Evolutionary conservation across 495 filamentous ascomycete species (phyloP).

Genomic region (Sabuloglossum arenarium): DNA sequence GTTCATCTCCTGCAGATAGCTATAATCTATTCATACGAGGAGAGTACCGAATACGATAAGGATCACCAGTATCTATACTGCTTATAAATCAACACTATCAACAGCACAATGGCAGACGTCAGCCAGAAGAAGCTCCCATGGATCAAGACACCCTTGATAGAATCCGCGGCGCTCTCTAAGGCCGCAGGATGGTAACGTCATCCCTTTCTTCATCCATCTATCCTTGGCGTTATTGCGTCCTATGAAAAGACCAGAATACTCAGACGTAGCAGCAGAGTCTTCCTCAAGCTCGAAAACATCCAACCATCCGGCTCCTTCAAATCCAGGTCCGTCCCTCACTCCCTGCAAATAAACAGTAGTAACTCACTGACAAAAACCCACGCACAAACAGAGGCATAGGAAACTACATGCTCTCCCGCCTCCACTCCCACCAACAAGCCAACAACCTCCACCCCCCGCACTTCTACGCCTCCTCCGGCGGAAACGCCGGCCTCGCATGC

Average conservation of each 20-base stretch:
- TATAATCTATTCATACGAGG: too few relatives aligned
- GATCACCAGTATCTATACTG: neutral
- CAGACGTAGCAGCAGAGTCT: constrained; percentile 58
- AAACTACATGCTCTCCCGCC: constrained; percentile 46
- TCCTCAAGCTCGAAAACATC: constrained; percentile 83
- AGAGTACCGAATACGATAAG: too few relatives aligned
- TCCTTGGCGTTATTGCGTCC: too few relatives aligned
- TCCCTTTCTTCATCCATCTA: neutral
- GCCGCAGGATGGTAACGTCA: constrained; percentile 47
- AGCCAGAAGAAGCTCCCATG: too few relatives aligned
- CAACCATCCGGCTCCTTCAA: constrained; percentile 94
- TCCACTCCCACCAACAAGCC: constrained; percentile 18
- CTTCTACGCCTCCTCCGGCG: constrained; percentile 77
- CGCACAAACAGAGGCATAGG: constrained; percentile 42
- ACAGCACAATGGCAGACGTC: too few relatives aligned
- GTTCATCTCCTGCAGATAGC: too few relatives aligned
- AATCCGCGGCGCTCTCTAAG: constrained; percentile 43
- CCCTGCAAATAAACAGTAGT: neutral
- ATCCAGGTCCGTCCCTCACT: too few relatives aligned
- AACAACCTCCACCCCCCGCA: constrained; percentile 27
- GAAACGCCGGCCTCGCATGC: constrained; percentile 84
- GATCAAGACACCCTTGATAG: constrained; percentile 52
- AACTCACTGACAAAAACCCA: neutral
- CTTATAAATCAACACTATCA: constrained; percentile 10
- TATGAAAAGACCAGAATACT: too few relatives aligned